phyloP scores from a whole-genome alignment of 352 stramenopile species.

The Globisporangium spinosum region DNA sequence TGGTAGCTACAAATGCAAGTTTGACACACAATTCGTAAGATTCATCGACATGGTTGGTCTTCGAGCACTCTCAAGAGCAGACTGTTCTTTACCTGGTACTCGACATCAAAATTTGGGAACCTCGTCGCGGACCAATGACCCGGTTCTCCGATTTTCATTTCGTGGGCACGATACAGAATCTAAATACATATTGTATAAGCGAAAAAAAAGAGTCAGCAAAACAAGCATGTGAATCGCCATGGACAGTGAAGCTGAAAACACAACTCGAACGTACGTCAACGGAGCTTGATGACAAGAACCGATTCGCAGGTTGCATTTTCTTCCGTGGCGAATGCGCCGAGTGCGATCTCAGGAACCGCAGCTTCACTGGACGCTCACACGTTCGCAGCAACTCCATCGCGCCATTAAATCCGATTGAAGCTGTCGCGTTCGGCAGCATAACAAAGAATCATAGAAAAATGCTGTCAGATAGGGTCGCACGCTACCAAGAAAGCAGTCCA shows the following conservation, averaged over 20 bases:
- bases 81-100: constrained; percentile 53
- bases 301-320: not conserved
- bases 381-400: constrained; percentile 49
- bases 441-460: not conserved
- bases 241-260: not conserved
- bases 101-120: constrained; percentile 57
- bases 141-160: constrained; percentile 63
- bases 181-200: constrained; percentile 19
- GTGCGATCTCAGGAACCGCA: constrained; percentile 50
- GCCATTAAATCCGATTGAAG: constrained; percentile 57
- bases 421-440: constrained; percentile 23
- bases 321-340: constrained; percentile 15
- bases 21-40: not conserved
- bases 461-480: too few relatives aligned
- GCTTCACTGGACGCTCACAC: constrained; percentile 51
- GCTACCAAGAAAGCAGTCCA: too few relatives aligned
- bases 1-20: constrained; percentile 33
- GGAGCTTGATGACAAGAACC: constrained; percentile 32
- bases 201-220: too few relatives aligned
- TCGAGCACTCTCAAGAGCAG: not conserved
- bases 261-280: constrained; percentile 30
- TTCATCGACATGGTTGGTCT: not conserved
- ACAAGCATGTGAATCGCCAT: not conserved
- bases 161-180: constrained; percentile 62
- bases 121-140: constrained; percentile 56